Evolutionary conservation across 75 land plant genomes (phyloP).

Genomic region (Pinus tabuliformis): DNA sequence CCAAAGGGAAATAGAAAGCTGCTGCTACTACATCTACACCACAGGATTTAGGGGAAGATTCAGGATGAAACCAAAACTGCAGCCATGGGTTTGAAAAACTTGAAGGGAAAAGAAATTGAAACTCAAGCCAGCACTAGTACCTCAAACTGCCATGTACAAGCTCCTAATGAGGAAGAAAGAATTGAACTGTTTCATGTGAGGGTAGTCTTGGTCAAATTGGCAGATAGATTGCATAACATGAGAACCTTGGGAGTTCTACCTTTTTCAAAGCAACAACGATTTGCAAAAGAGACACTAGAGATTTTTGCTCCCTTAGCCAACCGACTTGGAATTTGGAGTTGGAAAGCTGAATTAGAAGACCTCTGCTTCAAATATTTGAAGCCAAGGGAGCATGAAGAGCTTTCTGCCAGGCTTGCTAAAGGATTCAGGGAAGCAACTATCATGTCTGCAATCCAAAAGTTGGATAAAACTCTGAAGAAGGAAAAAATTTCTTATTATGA

Average conservation of each 20-base stretch:
- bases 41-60: too few species aligned
- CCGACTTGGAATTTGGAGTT: constrained; percentile 85
- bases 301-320: constrained; percentile 93
- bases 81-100: too few species aligned
- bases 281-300: constrained; percentile 94
- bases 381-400: constrained; percentile 54
- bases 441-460: constrained; percentile 62
- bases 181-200: too few species aligned
- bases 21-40: too few species aligned
- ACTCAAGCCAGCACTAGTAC: too few species aligned
- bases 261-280: constrained; percentile 65
- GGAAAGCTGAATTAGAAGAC: constrained; percentile 97
- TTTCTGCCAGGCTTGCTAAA: constrained; percentile 68
- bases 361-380: constrained; percentile 85
- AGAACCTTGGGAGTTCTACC: constrained; percentile 85
- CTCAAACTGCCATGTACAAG: too few species aligned
- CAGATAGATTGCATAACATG: constrained; percentile 98
- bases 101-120: too few species aligned
- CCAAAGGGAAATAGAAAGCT: too few species aligned
- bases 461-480: constrained; percentile 56
- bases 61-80: too few species aligned
- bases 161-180: too few species aligned
- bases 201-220: constrained; percentile 92
- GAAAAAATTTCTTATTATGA: constrained; percentile 50
- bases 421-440: constrained; percentile 67